Evolutionary conservation across 2,329 filamentous ascomycete species (phyloP).

Genomic region (Periconia sp.): DNA sequence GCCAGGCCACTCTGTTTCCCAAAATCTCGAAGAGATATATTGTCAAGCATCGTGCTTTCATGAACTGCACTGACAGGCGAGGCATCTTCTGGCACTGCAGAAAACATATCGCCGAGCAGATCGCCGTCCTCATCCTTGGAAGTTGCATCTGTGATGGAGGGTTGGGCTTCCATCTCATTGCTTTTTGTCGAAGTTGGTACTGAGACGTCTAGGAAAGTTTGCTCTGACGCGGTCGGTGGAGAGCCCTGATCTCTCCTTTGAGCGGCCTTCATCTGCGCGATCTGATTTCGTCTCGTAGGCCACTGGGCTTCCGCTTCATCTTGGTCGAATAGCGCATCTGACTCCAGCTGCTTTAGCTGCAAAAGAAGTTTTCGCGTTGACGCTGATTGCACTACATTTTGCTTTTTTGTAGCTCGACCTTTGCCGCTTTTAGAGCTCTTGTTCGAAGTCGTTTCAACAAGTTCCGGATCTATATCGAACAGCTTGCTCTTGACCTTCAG

Average conservation of each 20-base stretch:
- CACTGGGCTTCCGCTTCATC: slow-evolving; percentile 54
- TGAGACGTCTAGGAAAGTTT: not conserved
- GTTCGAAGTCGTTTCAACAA: slow-evolving; percentile 58
- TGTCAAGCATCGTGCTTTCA: slow-evolving; percentile 49
- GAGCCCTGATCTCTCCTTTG: slow-evolving; percentile 18
- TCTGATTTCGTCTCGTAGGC: slow-evolving; percentile 50
- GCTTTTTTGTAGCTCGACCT: slow-evolving; percentile 22
- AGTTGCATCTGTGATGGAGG: slow-evolving; percentile 3
- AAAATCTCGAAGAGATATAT: slow-evolving; percentile 77
- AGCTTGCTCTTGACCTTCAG: slow-evolving; percentile 70
- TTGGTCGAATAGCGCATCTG: slow-evolving; percentile 60
- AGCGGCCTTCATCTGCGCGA: slow-evolving; percentile 47
- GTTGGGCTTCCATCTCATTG: not conserved
- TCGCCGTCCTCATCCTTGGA: slow-evolving; percentile 59
- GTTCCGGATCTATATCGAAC: slow-evolving; percentile 57
- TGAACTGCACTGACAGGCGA: slow-evolving; percentile 44
- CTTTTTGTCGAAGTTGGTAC: not conserved
- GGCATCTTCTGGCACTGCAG: slow-evolving; percentile 48
- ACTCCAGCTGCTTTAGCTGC: slow-evolving; percentile 78
- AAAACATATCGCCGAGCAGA: slow-evolving; percentile 65
- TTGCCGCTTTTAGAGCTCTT: slow-evolving; percentile 37
- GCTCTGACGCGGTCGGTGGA: not conserved
- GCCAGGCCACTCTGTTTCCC: slow-evolving; percentile 79
- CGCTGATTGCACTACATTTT: slow-evolving; percentile 37
- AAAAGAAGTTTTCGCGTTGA: slow-evolving; percentile 70